phyloP scores from a whole-genome alignment of 2,329 filamentous ascomycete genomes.

The Aureobasidium sp. region DNA sequence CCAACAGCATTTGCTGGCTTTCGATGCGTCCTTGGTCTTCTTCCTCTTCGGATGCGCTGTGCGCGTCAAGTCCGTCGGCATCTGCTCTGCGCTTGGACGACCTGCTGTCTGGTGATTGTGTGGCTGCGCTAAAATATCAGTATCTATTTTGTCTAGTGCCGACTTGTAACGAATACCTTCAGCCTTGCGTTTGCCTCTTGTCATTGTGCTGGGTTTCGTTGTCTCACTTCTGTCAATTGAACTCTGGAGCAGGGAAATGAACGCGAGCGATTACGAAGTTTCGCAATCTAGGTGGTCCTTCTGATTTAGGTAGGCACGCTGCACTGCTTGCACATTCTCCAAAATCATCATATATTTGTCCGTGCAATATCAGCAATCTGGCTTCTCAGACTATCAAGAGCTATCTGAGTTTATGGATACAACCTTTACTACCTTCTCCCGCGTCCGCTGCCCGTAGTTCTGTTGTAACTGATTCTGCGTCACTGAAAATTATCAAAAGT shows the following conservation, averaged over 20 bases:
- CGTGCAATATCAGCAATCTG: background rate
- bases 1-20: slow-evolving; percentile 14
- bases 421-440: background rate
- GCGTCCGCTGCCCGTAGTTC: background rate
- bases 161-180: background rate
- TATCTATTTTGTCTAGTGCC: no score
- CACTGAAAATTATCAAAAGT: background rate
- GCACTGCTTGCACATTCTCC: background rate
- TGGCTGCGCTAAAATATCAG: background rate
- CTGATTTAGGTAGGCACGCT: background rate
- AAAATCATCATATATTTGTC: background rate
- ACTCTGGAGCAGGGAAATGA: background rate
- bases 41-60: background rate
- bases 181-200: slow-evolving; percentile 12
- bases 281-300: background rate
- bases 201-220: background rate
- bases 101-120: background rate
- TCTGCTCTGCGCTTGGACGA: slow-evolving; percentile 1
- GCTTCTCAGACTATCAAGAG: background rate
- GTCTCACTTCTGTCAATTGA: no score
- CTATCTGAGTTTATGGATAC: slow-evolving; percentile 1
- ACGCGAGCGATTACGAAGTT: background rate
- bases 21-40: slow-evolving; percentile 17
- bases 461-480: background rate
- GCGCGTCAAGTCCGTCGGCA: background rate